These are phyloP conservation scores for Emydomyces testavorans DNA, from an alignment of 2,329 filamentous ascomycete genomes.

Conservation along the genomic window DNA sequence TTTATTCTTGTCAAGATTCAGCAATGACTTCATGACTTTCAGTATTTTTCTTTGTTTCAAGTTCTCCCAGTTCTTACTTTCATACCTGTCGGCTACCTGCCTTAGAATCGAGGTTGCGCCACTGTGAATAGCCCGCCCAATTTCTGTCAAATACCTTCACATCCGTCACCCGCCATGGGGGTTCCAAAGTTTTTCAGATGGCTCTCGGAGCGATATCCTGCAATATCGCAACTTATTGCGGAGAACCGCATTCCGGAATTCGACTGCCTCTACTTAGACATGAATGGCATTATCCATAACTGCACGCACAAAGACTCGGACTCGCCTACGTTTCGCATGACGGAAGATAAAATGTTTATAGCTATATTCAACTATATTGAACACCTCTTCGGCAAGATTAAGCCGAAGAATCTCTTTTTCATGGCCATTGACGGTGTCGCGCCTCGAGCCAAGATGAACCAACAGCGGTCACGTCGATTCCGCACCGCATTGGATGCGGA, in stretches of 20 bases:
- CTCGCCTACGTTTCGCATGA: constrained; percentile 81
- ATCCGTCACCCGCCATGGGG: constrained; percentile 44
- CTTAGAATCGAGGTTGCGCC: not conserved
- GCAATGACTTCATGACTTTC: not conserved
- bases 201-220: constrained; percentile 97
- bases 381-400: constrained; percentile 96
- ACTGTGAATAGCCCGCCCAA: not conserved
- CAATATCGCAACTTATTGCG: constrained; percentile 95
- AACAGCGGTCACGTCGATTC: constrained; percentile 90
- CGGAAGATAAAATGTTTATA: constrained; percentile 98
- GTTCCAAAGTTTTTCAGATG: constrained; percentile 91
- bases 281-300: constrained; percentile 99
- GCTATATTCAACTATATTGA: constrained; percentile 99
- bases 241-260: constrained; percentile 99
- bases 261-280: constrained; percentile 76
- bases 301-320: constrained; percentile 96
- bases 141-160: constrained; percentile 6
- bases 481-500: constrained; percentile 87
- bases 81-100: not conserved
- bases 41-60: not conserved
- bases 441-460: constrained; percentile 98
- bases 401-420: constrained; percentile 96
- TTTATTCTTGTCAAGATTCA: not conserved
- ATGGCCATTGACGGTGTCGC: constrained; percentile 99
- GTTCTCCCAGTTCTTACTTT: not conserved